Evolutionary conservation across 441 rosid genomes (phyloP).

Genomic region (Populus hybrid): DNA sequence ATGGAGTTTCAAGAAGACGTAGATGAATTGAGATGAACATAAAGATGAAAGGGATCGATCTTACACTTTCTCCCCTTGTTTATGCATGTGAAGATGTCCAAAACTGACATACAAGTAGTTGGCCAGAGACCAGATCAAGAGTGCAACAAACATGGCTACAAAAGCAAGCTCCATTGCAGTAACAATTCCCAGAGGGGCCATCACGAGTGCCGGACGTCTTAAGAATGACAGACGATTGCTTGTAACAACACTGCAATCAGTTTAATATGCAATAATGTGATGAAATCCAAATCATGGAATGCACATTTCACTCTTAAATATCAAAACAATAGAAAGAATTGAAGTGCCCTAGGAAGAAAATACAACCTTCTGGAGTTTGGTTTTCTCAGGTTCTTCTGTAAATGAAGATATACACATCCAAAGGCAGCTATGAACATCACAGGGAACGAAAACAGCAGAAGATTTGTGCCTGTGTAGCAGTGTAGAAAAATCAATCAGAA

Average conservation of each 20-base stretch:
- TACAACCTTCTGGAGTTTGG: constrained; percentile 7
- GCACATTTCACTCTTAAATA: not conserved
- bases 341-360: not conserved
- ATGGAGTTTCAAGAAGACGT: not conserved
- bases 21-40: not conserved
- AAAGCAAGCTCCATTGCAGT: constrained; percentile 40
- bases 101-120: constrained; percentile 37
- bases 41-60: constrained; percentile 15
- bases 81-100: constrained; percentile 32
- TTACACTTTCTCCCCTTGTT: constrained; percentile 38
- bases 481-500: not conserved
- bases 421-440: constrained; percentile 42
- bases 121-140: constrained; percentile 48
- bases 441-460: constrained; percentile 45
- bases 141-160: constrained; percentile 42
- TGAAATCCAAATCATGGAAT: not conserved
- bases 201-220: constrained; percentile 38
- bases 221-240: constrained; percentile 10
- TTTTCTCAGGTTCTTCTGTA: constrained; percentile 11
- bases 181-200: constrained; percentile 50
- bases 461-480: constrained; percentile 29
- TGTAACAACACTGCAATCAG: constrained; percentile 16
- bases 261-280: not conserved
- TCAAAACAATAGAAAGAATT: not conserved
- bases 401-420: constrained; percentile 50